Evolutionary conservation across 106 monocot genomes (phyloP).

Genomic region (Apostasia ramifera): DNA sequence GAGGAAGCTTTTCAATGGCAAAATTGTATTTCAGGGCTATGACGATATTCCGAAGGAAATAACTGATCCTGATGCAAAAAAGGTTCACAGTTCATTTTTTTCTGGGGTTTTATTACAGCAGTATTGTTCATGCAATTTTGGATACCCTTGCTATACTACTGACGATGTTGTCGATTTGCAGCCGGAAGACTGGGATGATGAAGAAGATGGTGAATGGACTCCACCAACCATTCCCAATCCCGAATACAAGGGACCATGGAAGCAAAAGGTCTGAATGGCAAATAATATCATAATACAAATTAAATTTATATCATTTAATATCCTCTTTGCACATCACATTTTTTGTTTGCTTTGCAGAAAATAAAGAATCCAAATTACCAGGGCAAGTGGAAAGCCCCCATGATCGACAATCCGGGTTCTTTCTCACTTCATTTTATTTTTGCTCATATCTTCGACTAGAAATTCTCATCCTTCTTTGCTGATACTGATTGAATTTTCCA

Average conservation of each 20-base stretch:
- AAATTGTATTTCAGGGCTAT: slow-evolving; percentile 28
- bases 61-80: slow-evolving; percentile 60
- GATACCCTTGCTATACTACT: not conserved
- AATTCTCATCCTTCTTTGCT: not conserved
- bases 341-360: slow-evolving; percentile 17
- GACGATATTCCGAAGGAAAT: slow-evolving; percentile 69
- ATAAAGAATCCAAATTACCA: slow-evolving; percentile 71
- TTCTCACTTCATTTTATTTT: slow-evolving; percentile 2
- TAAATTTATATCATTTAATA: too few species aligned
- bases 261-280: slow-evolving; percentile 27
- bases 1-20: too few species aligned
- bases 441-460: not conserved
- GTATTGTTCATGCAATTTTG: not conserved
- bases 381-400: slow-evolving; percentile 77
- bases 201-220: slow-evolving; percentile 78
- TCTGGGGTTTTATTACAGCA: not conserved
- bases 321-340: too few species aligned
- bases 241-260: slow-evolving; percentile 61
- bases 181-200: slow-evolving; percentile 82
- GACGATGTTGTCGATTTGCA: slow-evolving; percentile 7
- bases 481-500: not conserved
- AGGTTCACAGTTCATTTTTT: slow-evolving; percentile 17
- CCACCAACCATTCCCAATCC: slow-evolving; percentile 38
- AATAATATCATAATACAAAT: not conserved
- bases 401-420: slow-evolving; percentile 70